Percentiles rank a stretch among this genome's conserved stretches.
phyloP scores from a whole-genome alignment of 2,329 filamentous ascomycete genomes.

The Exophiala calicioides region DNA sequence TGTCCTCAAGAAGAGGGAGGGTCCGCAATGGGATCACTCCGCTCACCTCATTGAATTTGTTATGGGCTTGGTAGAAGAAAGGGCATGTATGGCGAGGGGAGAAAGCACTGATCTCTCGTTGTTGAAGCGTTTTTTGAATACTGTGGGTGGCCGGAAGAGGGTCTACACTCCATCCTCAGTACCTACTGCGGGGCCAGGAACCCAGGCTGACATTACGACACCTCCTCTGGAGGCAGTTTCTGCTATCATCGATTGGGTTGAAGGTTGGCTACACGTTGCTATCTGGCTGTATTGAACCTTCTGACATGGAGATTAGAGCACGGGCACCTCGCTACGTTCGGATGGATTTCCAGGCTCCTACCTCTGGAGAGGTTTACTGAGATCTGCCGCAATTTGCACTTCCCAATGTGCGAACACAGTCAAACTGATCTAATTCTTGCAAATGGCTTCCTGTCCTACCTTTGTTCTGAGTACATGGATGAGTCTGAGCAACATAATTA shows the following conservation, averaged over 20 bases:
- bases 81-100: constrained; percentile 5
- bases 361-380: constrained; percentile 37
- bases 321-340: constrained; percentile 31
- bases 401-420: constrained; percentile 38
- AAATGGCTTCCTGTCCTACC: constrained; percentile 40
- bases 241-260: constrained; percentile 37
- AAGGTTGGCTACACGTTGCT: constrained; percentile 29
- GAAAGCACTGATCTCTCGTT: constrained; percentile 14
- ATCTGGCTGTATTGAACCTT: neutral
- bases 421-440: constrained; percentile 40
- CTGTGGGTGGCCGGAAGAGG: neutral
- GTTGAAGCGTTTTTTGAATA: constrained; percentile 10
- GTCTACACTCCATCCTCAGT: neutral
- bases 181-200: neutral
- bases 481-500: constrained; percentile 31
- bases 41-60: constrained; percentile 40
- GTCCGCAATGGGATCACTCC: constrained; percentile 43
- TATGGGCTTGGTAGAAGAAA: constrained; percentile 30
- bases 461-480: constrained; percentile 39
- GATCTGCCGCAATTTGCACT: constrained; percentile 41
- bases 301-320: constrained; percentile 30
- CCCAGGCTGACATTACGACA: constrained; percentile 20
- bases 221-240: constrained; percentile 36
- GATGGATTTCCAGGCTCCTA: constrained; percentile 38
- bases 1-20: too few relatives aligned